These are phyloP conservation scores for Rubia yunnanensis DNA, from an alignment of 257 asterid genomes.

Conservation along the genomic window DNA sequence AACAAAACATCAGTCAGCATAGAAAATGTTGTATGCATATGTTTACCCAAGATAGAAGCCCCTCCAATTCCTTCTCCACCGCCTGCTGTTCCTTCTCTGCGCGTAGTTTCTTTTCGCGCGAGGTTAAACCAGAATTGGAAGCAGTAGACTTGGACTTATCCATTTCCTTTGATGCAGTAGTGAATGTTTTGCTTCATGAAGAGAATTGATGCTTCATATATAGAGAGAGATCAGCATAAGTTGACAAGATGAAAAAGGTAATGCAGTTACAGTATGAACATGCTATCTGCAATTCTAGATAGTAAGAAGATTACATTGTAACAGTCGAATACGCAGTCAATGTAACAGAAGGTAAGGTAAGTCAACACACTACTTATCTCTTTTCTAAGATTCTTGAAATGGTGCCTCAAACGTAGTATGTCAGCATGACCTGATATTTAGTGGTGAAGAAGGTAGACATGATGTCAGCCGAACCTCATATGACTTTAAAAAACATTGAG, in stretches of 20 bases:
- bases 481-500: neutral
- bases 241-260: neutral
- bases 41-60: neutral
- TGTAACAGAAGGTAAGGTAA: slow-evolving; percentile 1
- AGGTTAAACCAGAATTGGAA: neutral
- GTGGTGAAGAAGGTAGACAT: neutral
- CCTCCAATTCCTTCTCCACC: neutral
- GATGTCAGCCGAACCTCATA: neutral
- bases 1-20: neutral
- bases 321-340: neutral
- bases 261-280: neutral
- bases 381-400: too few species aligned
- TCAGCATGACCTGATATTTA: neutral
- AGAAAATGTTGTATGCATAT: neutral
- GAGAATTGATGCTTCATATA: neutral
- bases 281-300: neutral
- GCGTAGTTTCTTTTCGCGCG: neutral
- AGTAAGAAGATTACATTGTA: neutral
- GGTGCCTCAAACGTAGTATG: neutral
- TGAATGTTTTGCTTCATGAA: neutral
- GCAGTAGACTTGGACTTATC: neutral
- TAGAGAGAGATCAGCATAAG: neutral
- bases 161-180: neutral
- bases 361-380: neutral
- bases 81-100: neutral